Evolutionary conservation across 352 stramenopile species (phyloP).

Genomic region (Phytophthora pluvialis): DNA sequence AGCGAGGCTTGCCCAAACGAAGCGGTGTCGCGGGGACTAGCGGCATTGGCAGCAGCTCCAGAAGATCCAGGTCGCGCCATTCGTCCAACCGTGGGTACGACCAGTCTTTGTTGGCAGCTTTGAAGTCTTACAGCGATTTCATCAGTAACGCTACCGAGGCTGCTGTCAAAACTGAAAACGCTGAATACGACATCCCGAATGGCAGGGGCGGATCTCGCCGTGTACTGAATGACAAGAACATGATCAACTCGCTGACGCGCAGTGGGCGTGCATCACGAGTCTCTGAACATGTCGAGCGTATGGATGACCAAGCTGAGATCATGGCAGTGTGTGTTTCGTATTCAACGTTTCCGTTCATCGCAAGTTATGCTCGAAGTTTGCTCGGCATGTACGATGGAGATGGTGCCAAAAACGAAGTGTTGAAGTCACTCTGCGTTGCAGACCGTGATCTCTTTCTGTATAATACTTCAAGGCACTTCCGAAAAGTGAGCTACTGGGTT

Average conservation of each 20-base stretch:
- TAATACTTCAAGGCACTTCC: slow-evolving; percentile 73
- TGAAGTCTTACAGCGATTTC: slow-evolving; percentile 79
- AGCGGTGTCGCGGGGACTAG: slow-evolving; percentile 37
- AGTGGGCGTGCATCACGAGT: slow-evolving; percentile 61
- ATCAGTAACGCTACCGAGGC: slow-evolving; percentile 48
- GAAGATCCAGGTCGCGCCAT: slow-evolving; percentile 38
- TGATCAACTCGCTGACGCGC: slow-evolving; percentile 77
- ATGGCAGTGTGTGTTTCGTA: slow-evolving; percentile 81
- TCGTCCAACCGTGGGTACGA: slow-evolving; percentile 55
- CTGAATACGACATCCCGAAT: slow-evolving; percentile 38
- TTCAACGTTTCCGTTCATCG: slow-evolving; percentile 88
- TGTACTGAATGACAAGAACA: slow-evolving; percentile 42
- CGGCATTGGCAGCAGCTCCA: slow-evolving; percentile 22
- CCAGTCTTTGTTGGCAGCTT: slow-evolving; percentile 59
- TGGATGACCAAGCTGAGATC: slow-evolving; percentile 72
- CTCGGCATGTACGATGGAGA: slow-evolving; percentile 76
- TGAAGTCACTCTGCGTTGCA: slow-evolving; percentile 56
- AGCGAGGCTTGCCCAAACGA: slow-evolving; percentile 61
- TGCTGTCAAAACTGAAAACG: slow-evolving; percentile 30
- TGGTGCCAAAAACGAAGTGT: slow-evolving; percentile 61
- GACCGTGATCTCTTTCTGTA: slow-evolving; percentile 74
- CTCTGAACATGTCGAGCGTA: slow-evolving; percentile 70
- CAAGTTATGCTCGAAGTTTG: slow-evolving; percentile 80
- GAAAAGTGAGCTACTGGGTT: slow-evolving; percentile 80
- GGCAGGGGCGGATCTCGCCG: slow-evolving; percentile 16